Evolutionary conservation across 176 grass and related monocot species (phyloP).

Genomic region (Oryza glaberrima): DNA sequence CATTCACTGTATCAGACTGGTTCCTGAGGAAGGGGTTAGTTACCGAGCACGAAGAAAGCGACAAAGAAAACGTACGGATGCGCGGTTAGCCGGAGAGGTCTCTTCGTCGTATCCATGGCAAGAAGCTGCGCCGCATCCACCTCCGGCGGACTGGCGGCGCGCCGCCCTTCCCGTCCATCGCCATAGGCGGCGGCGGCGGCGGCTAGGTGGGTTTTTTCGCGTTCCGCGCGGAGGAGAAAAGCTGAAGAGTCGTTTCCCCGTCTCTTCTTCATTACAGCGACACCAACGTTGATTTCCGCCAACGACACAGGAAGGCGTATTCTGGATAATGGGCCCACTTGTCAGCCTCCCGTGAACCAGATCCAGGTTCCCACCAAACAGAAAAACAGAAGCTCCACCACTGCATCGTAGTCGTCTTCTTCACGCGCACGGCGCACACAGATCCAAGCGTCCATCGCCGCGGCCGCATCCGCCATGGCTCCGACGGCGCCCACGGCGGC

Average conservation of each 20-base stretch:
- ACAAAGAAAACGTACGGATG: constrained; percentile 42
- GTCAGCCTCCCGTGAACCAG: constrained; percentile 28
- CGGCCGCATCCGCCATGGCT: constrained; percentile 64
- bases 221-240: not conserved
- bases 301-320: not conserved
- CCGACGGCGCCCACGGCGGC: constrained; percentile 61
- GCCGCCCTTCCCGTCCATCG: constrained; percentile 31
- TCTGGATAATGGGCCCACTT: not conserved
- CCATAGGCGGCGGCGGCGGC: not conserved
- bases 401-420: constrained; percentile 36
- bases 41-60: constrained; percentile 63
- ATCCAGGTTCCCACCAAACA: constrained; percentile 50
- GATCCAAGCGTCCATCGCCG: constrained; percentile 42
- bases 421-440: constrained; percentile 30
- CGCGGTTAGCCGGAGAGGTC: constrained; percentile 11
- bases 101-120: constrained; percentile 38
- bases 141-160: not conserved
- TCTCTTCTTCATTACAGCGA: not conserved
- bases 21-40: not conserved
- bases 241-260: not conserved
- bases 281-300: not conserved
- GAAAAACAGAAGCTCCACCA: constrained; percentile 15
- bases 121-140: constrained; percentile 43
- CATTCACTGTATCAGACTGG: not conserved
- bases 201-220: too few species aligned